phyloP scores from a whole-genome alignment of 2,329 filamentous ascomycete species.

The Helotiales sp. region DNA sequence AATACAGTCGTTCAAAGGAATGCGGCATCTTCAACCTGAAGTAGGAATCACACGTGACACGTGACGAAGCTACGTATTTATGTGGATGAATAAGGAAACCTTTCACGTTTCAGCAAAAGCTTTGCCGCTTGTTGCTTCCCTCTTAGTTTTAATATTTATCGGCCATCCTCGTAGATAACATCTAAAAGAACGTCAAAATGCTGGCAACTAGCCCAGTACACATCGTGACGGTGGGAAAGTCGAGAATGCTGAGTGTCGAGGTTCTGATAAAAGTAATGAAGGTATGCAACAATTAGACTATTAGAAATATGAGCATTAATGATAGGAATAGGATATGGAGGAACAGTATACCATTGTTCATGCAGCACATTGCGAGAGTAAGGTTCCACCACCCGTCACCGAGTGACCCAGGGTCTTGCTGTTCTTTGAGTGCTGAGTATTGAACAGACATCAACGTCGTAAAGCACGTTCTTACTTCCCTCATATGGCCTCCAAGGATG shows the following conservation, averaged over 20 bases:
- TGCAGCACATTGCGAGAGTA: conserved; percentile 19
- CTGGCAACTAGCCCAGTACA: neutral
- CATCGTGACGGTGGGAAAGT: neutral
- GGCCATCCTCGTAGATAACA: neutral
- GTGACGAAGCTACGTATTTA: neutral
- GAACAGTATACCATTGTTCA: conserved; percentile 14
- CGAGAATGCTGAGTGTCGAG: neutral
- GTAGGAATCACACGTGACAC: conserved; percentile 3
- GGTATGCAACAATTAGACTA: neutral
- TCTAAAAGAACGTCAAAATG: neutral
- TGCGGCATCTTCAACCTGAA: neutral
- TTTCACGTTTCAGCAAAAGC: neutral
- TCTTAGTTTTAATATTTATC: neutral
- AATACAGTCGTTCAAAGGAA: too few species aligned
- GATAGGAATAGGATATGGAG: conserved; percentile 11
- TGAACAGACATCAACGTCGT: conserved; percentile 14
- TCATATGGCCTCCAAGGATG: conserved; percentile 8
- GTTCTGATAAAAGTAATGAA: neutral
- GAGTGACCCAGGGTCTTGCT: neutral
- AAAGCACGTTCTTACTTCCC: conserved; percentile 13
- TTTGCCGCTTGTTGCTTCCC: too few species aligned
- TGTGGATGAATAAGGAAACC: neutral
- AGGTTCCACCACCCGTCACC: neutral
- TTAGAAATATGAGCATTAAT: neutral
- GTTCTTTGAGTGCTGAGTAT: neutral